Conservation (phyloP, 2,329 filamentous ascomycete species). For the Lasiodiplodia gonubiensis region DNA sequence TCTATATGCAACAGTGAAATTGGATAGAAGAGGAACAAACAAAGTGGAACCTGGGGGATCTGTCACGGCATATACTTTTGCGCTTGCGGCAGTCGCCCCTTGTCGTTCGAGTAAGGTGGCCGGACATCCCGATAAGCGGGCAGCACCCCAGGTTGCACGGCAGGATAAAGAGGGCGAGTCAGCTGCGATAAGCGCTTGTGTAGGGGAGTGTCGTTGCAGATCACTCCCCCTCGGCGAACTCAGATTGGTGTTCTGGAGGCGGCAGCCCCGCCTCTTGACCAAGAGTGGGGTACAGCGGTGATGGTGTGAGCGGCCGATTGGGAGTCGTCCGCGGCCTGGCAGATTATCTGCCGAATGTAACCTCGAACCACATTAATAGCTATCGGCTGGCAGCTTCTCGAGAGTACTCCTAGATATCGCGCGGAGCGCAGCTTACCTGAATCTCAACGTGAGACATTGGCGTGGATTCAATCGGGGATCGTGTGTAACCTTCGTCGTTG, state of each 20-base stretch:
- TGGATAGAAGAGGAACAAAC: not conserved
- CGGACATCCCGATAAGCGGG: conserved; percentile 20
- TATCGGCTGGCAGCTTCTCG: not conserved
- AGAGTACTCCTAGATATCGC: not conserved
- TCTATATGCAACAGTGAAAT: not conserved
- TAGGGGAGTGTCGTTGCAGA: conserved; percentile 8
- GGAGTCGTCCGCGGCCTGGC: conserved; percentile 6
- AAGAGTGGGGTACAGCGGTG: conserved; percentile 17
- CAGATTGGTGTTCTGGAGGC: conserved; percentile 1
- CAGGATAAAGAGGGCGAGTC: conserved; percentile 11
- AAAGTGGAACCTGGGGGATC: not conserved
- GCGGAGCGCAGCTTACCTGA: not conserved
- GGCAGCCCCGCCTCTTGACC: conserved; percentile 21
- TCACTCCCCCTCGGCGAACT: conserved; percentile 5
- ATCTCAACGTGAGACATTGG: not conserved
- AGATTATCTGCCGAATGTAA: conserved; percentile 14
- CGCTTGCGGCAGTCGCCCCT: not conserved
- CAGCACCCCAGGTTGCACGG: conserved; percentile 7
- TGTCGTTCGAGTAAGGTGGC: conserved; percentile 7
- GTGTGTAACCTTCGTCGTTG: not conserved
- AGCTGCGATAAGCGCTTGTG: conserved; percentile 23
- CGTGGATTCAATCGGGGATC: not conserved
- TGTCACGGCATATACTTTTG: conserved; percentile 7
- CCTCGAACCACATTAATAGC: conserved; percentile 14
- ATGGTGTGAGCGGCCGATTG: conserved; percentile 3